Evolutionary conservation across 2,329 filamentous ascomycete genomes (phyloP).

Genomic region (Gyromitra esculenta): DNA sequence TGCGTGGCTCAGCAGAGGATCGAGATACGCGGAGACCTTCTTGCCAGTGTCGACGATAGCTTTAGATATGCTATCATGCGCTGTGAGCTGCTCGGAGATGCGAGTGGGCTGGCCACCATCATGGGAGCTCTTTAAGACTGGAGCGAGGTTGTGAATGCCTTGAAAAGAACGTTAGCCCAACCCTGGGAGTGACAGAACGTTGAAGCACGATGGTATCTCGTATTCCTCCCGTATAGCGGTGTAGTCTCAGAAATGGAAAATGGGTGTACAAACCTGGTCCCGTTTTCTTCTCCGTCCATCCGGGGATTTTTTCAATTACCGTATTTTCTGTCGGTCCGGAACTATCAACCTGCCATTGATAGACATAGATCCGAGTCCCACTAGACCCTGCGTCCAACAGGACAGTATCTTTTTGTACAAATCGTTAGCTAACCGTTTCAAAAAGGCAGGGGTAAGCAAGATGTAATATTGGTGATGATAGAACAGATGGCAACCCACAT

Average conservation of each 20-base stretch:
- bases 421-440: neutral
- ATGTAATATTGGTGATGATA: neutral
- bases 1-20: neutral
- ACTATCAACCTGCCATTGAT: neutral
- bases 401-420: neutral
- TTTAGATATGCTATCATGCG: neutral
- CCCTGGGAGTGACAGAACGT: neutral
- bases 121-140: neutral
- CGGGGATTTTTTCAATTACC: neutral
- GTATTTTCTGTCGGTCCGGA: neutral
- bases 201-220: neutral
- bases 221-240: neutral
- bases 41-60: neutral
- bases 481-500: neutral
- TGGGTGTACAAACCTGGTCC: neutral
- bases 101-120: neutral
- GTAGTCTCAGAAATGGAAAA: neutral
- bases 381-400: neutral
- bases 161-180: neutral
- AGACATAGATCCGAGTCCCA: neutral
- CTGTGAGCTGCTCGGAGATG: conserved; percentile 9
- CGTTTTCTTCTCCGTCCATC: neutral
- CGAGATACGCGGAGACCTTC: neutral
- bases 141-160: neutral
- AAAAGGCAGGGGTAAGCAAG: neutral